A percentile compares a stretch with the other conserved stretches of the same genome.
Evolutionary conservation across 148 eudicot species (phyloP).

Genomic region (Suaeda aralocaspica): DNA sequence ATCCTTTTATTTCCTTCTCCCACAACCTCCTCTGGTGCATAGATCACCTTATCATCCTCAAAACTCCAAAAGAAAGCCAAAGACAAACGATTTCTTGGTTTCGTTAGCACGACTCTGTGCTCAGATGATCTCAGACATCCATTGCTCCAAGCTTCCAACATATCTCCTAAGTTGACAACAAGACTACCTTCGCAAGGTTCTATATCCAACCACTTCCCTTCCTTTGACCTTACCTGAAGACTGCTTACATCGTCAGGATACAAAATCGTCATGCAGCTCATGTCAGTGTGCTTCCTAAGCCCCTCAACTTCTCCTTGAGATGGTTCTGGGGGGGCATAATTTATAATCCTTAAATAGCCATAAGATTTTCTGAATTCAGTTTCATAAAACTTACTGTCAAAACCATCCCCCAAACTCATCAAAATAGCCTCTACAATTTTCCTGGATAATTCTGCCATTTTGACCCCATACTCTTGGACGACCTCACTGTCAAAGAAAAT

Average conservation of each 20-base stretch:
- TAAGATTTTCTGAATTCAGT: constrained; percentile 59
- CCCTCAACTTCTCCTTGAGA: constrained; percentile 59
- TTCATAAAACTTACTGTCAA: constrained; percentile 41
- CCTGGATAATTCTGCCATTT: constrained; percentile 55
- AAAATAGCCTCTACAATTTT: constrained; percentile 48
- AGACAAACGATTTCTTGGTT: constrained; percentile 49
- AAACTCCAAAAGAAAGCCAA: constrained; percentile 85
- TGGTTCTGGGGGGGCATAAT: constrained; percentile 52
- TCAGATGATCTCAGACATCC: constrained; percentile 71
- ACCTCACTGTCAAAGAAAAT: constrained; percentile 38
- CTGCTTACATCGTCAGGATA: constrained; percentile 77
- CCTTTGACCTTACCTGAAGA: constrained; percentile 71
- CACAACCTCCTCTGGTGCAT: constrained; percentile 67
- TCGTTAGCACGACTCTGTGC: constrained; percentile 66
- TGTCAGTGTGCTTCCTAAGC: constrained; percentile 85
- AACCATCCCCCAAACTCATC: constrained; percentile 51
- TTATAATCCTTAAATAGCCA: constrained; percentile 78
- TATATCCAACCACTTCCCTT: constrained; percentile 63
- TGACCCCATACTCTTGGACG: constrained; percentile 66
- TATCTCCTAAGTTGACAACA: constrained; percentile 78
- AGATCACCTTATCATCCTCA: constrained; percentile 69
- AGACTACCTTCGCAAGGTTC: constrained; percentile 54
- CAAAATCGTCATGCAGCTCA: constrained; percentile 79
- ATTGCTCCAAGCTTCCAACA: constrained; percentile 93
- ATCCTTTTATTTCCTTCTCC: constrained; percentile 46